Evolutionary conservation across 768 basidiomycete species (phyloP), one percentile per base, ranked within the genome.

Genomic region (Baorangia bicolor): DNA sequence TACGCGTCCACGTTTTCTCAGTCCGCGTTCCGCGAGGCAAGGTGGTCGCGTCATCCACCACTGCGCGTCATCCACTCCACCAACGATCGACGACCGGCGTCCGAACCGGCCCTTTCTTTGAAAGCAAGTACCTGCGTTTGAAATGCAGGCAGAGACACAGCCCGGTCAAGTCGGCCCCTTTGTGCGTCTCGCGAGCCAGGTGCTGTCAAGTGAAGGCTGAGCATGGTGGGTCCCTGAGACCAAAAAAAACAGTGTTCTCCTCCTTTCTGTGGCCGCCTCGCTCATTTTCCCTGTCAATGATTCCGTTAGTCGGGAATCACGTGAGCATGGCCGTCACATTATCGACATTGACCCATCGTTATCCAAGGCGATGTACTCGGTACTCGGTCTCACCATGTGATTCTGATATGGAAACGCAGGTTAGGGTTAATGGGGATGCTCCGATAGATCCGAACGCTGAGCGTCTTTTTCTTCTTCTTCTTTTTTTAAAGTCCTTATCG

Each of bases 11-110:
- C 53, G 48, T 47, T 47, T 46, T 31, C 49, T 43, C 54, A n/a
- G 54, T 14, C 60, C 28, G 3, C 31, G 51, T 49, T 49, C 61
- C 56, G 35, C 50, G 60, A 50, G 46, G 37, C 49, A 27, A 34
- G 25, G 7, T 9, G 21, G 12, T 16, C 28, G 10, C 21, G 44
- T 40, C 47, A 58, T 35, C 33, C 33, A 11, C 20, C 10, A 30
- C 14, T 30, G 43, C 21, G 35, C 8, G 37, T 16, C 8, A 28
- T 16, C 20, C 11, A 13, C 27, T 42, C 28, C 48, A 41, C 40
- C 27, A 47, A 10, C 25, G 30, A 43, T 20, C n/a, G n/a, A n/a
- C n/a, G n/a, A n/a, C n/a, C n/a, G n/a, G n/a, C n/a, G n/a, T n/a
- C n/a, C n/a, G n/a, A n/a, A n/a, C n/a, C n/a, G n/a, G n/a, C n/a